A percentile compares a stretch with the other conserved stretches of the same genome.
Evolutionary conservation across 1,139 yeast genomes (phyloP).

Genomic region (Meyerozyma guilliermondii): DNA sequence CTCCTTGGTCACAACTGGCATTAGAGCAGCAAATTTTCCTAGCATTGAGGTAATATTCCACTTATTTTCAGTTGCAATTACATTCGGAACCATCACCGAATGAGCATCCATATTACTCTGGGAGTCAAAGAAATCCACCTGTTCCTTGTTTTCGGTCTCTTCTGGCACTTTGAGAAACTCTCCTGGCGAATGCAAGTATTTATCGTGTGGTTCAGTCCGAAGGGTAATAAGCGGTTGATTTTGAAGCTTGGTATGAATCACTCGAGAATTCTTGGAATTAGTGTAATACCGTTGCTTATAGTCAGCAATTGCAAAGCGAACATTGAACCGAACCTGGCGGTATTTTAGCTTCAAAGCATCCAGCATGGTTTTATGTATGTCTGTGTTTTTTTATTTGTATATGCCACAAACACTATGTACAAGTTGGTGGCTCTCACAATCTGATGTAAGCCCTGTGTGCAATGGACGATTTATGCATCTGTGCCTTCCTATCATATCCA

Average conservation of each 20-base stretch:
- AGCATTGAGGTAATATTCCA: not conserved
- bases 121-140: conserved; percentile 1
- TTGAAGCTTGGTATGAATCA: conserved; percentile 34
- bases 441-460: conserved; percentile 71
- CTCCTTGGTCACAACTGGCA: conserved; percentile 1
- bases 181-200: conserved; percentile 17
- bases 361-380: not conserved
- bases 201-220: conserved; percentile 26
- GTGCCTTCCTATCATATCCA: conserved; percentile 78
- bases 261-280: conserved; percentile 29
- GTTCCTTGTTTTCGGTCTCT: not conserved
- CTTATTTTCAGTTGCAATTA: conserved; percentile 5
- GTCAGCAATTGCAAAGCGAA: conserved; percentile 29
- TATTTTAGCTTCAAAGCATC: not conserved
- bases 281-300: conserved; percentile 40
- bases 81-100: not conserved
- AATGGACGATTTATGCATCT: conserved; percentile 81
- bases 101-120: not conserved
- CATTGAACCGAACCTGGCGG: conserved; percentile 14
- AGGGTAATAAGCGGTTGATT: conserved; percentile 36
- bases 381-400: not conserved
- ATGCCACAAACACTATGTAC: conserved; percentile 1
- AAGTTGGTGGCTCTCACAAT: conserved; percentile 17
- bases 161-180: conserved; percentile 11
- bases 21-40: conserved; percentile 1